Evolutionary conservation across 768 basidiomycete species (phyloP), one percentile per base, ranked within the genome.

Genomic region (Gelatoporia subvermispora): DNA sequence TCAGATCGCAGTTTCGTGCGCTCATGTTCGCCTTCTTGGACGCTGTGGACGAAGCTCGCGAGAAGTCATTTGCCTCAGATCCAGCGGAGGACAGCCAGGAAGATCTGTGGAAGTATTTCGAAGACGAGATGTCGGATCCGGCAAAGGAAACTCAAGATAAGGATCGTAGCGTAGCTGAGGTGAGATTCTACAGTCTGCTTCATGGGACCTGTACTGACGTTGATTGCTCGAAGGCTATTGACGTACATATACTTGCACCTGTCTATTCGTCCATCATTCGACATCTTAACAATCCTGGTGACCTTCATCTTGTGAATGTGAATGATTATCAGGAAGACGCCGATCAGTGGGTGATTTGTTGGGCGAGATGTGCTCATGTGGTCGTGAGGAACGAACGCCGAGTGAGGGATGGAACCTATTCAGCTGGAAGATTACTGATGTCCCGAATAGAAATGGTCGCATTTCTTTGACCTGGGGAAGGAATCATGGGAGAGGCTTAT

Each of bases 311-410:
- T 3, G 24, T 48, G 22, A 59, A 58, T 3, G 24, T 48, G 22
- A 59, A 58, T 35, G 43, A 51, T 15, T 48, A 40, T 8, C 44
- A 59, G 16, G 21, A 56, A 8, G 74, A 77, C 43, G 73, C 80
- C 22, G 78, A 80, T 55, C 60, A 64, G 22, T 79, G 88, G 72
- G 72, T 88, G 25, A 77, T 80, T 47, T 84, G 82, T 55, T 93
- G 88, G 87, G 71, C 86, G 7, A 79, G 82, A 4, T 89, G 84
- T 55, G 81, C 79, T 1, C 72, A 73, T 47, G 73, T 90, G 16
- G 57, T 82, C 15, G 75, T 85, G 5, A 75, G 77, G 53, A 78
- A 79, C 48, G 62, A 68, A 18, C 51, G 68, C 48, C 66, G 68
- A 57, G 80, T 81, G 16, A 24, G 65, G 49, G 28, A 28, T 43